Evolutionary conservation across 352 stramenopile genomes (phyloP), one percentile per base, ranked within the genome.

Genomic region (Pythium coloratum): DNA sequence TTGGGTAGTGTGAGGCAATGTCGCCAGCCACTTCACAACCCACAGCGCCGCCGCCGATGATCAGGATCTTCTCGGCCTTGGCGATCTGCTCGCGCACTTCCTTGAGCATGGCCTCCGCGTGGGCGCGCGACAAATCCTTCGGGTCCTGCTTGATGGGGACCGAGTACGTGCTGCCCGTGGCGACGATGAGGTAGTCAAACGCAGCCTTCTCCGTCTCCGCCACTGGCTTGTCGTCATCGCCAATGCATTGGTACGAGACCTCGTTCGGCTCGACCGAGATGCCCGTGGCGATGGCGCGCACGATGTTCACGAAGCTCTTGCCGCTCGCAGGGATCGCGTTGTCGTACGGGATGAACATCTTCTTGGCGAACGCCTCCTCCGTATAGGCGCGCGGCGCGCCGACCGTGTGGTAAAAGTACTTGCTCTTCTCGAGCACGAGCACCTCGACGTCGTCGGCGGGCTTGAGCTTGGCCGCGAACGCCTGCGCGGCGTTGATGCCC

Each of bases 311-410:
- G 32, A 72, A 76, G 2, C 28, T 6, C 16, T 16, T 24, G 36
- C 61, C 64, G 26, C n/a, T 38, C 10, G 54, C 44, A 6, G 71
- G 76, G 51, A 92, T 84, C 6, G 72, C 84, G n/a, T 88, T 72
- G 62, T 84, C 78, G 64, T 82, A 82, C 3, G 84, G 84, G 42
- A 92, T 76, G 59, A 90, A 92, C 69, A 92, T 78, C 54, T 85
- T 89, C 3, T 64, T 58, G 16, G 63, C 64, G 70, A 76, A 92
- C 44, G 55, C 44, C n/a, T 65, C 68, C 5, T 90, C 80, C 16
- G 86, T 77, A 55, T 77, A 85, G 7, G 84, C 81, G 24, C 84
- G 78, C 4, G 82, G 78, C 10, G 77, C 66, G 5, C 80, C 82
- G 4, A 89, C 36, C 0, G 72, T 60, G 57, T 88, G 71, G 66